Percentiles rank a stretch among this genome's conserved stretches.
These are phyloP conservation scores for Fusarium verrucosum DNA, from an alignment of 2,329 filamentous ascomycete species.

Conservation along the genomic window DNA sequence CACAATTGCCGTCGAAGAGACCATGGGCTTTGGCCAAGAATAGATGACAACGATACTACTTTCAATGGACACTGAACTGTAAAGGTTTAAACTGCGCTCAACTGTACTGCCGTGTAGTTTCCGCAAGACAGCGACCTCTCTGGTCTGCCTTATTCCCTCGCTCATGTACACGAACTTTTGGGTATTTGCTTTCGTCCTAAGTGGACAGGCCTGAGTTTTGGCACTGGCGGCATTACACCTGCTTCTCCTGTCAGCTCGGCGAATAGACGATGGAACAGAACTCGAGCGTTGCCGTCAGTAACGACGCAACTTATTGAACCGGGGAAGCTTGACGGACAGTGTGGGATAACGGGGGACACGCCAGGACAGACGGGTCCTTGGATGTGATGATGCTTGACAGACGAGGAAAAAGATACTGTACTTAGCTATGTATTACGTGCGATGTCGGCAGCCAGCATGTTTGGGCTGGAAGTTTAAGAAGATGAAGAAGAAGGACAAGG, in stretches of 20 bases:
- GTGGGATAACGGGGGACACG: constrained; percentile 17
- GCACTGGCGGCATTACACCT: constrained; percentile 31
- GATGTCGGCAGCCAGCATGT: constrained; percentile 23
- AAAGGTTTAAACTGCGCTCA: constrained; percentile 16
- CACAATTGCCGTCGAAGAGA: constrained; percentile 97
- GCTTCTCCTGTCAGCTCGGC: constrained; percentile 20
- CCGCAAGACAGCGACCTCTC: constrained; percentile 22
- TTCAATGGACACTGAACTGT: constrained; percentile 28
- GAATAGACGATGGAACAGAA: constrained; percentile 23
- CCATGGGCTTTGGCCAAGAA: constrained; percentile 98
- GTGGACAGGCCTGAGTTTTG: constrained; percentile 45
- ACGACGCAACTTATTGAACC: constrained; percentile 7
- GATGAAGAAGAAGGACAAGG: constrained; percentile 11
- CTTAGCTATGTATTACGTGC: constrained; percentile 36
- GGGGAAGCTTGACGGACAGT: constrained; percentile 12
- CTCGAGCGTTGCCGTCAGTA: constrained; percentile 6
- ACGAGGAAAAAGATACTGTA: constrained; percentile 31
- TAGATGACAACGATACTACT: constrained; percentile 57
- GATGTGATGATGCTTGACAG: constrained; percentile 15
- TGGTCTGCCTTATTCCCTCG: constrained; percentile 33
- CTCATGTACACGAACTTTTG: constrained; percentile 41
- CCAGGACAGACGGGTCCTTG: constrained; percentile 13
- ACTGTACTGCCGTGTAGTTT: constrained; percentile 33
- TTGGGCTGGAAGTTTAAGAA: constrained; percentile 20
- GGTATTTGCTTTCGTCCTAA: constrained; percentile 47